phyloP scores from a whole-genome alignment of 2,329 filamentous ascomycete species.

The Trichoderma harzianum region DNA sequence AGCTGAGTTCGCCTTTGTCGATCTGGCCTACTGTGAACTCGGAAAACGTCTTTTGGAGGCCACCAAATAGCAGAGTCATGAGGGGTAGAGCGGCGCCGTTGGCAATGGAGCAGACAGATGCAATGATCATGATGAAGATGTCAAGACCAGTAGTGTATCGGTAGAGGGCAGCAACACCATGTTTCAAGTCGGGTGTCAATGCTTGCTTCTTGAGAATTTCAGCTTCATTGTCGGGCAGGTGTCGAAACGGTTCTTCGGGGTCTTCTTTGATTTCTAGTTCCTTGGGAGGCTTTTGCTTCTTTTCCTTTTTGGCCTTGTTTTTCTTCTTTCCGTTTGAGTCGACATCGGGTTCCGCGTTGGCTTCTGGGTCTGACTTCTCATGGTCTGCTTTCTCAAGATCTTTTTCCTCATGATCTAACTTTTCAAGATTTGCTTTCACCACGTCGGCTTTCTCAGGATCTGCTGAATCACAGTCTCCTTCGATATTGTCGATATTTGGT shows the following conservation, averaged over 20 bases:
- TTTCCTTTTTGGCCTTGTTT: conserved; percentile 10
- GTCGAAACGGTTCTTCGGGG: conserved; percentile 52
- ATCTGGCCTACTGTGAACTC: conserved; percentile 40
- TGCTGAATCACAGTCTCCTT: neutral
- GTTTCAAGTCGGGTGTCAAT: conserved; percentile 58
- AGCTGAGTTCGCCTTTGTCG: conserved; percentile 54
- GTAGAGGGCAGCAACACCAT: conserved; percentile 63
- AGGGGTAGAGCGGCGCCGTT: conserved; percentile 73
- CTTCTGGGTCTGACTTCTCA: neutral
- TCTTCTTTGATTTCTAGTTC: conserved; percentile 31
- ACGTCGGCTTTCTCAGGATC: neutral
- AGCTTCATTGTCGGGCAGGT: conserved; percentile 64
- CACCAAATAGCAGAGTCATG: conserved; percentile 80
- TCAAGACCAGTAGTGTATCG: conserved; percentile 68
- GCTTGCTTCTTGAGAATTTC: conserved; percentile 67
- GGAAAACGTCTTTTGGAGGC: conserved; percentile 69
- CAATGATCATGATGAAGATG: conserved; percentile 58
- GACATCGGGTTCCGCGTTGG: neutral
- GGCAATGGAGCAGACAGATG: conserved; percentile 62
- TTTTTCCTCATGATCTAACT: neutral
- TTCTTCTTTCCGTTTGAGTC: neutral
- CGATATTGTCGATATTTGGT: neutral
- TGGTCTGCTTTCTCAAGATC: neutral
- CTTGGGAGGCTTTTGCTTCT: neutral
- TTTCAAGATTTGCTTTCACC: neutral